Evolutionary conservation across 2,329 filamentous ascomycete species (phyloP).

Genomic region (Epichloe sylvatica): DNA sequence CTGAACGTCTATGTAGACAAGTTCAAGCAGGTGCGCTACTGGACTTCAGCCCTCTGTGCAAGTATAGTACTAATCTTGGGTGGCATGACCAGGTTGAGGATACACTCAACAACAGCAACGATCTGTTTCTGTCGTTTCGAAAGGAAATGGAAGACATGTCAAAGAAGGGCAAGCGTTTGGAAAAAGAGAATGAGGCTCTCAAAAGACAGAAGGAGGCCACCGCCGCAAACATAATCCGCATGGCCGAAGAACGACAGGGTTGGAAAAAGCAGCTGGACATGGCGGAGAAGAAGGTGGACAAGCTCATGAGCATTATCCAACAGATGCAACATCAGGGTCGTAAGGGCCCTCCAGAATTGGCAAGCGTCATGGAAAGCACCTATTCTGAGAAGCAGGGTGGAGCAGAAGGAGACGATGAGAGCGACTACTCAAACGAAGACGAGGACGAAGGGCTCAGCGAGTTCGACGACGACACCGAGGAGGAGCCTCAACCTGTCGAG

Average conservation of each 20-base stretch:
- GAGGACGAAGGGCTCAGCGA: conserved; percentile 47
- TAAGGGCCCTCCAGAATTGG: conserved; percentile 53
- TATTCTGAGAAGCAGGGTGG: conserved; percentile 41
- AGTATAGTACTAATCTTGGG: not conserved
- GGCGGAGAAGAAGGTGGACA: conserved; percentile 63
- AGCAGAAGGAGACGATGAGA: conserved; percentile 38
- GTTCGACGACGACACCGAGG: conserved; percentile 47
- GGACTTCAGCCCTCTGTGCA: not conserved
- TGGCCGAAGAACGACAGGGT: conserved; percentile 88
- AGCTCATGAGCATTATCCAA: conserved; percentile 86
- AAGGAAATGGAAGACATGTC: conserved; percentile 99
- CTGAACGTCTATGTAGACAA: conserved; percentile 98
- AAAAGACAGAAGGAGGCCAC: conserved; percentile 89
- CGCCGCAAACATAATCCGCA: conserved; percentile 87
- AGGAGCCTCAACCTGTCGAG: conserved; percentile 28
- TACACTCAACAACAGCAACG: conserved; percentile 95
- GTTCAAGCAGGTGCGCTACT: conserved; percentile 82
- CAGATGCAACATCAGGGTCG: conserved; percentile 93
- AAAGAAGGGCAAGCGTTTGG: conserved; percentile 91
- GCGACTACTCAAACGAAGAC: conserved; percentile 50
- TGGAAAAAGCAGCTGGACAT: conserved; percentile 52
- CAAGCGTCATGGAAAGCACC: conserved; percentile 43
- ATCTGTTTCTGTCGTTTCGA: conserved; percentile 88
- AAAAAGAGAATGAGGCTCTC: conserved; percentile 87
- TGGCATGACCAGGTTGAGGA: conserved; percentile 65